A percentile compares a stretch with the other conserved stretches of the same genome.
Evolutionary conservation across 148 eudicot species (phyloP).

Genomic region (Linanthus parryae): DNA sequence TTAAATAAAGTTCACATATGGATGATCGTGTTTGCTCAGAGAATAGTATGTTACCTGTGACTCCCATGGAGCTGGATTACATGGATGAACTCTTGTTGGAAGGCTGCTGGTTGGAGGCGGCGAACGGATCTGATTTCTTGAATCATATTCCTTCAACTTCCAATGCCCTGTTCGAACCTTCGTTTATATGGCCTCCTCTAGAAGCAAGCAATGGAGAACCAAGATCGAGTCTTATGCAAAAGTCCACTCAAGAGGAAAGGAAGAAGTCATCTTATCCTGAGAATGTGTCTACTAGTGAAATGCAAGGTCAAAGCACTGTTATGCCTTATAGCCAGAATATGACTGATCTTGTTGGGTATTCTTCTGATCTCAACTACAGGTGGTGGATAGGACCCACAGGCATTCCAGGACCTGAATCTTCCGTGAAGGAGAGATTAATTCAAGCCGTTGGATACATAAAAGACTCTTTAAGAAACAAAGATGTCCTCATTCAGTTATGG

Average conservation of each 20-base stretch:
- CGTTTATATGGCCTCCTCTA: constrained; percentile 43
- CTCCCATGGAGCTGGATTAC: constrained; percentile 70
- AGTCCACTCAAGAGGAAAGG: constrained; percentile 33
- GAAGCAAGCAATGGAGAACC: constrained; percentile 31
- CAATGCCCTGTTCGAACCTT: constrained; percentile 43
- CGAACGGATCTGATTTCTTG: constrained; percentile 53
- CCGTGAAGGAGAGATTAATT: constrained; percentile 63
- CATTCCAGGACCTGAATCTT: constrained; percentile 19
- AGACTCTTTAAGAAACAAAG: constrained; percentile 41
- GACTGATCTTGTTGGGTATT: constrained; percentile 11
- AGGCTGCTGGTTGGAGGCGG: constrained; percentile 82
- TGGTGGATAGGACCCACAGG: constrained; percentile 68
- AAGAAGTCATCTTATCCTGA: constrained; percentile 25
- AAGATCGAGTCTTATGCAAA: constrained; percentile 21
- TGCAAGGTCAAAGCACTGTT: constrained; percentile 18
- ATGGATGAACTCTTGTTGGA: constrained; percentile 77
- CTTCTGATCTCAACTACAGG: constrained; percentile 38
- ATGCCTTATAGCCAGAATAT: constrained; percentile 14
- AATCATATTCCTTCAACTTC: constrained; percentile 33
- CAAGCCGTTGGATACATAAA: constrained; percentile 50
- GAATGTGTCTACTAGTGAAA: constrained; percentile 30
- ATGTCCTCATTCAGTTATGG: constrained; percentile 77
- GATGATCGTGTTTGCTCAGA: constrained; percentile 51
- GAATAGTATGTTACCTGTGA: constrained; percentile 32
- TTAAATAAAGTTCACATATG: constrained; percentile 29